These are phyloP conservation scores for Candida morakotiae DNA, from an alignment of 805 yeast genomes.

Conservation along the genomic window DNA sequence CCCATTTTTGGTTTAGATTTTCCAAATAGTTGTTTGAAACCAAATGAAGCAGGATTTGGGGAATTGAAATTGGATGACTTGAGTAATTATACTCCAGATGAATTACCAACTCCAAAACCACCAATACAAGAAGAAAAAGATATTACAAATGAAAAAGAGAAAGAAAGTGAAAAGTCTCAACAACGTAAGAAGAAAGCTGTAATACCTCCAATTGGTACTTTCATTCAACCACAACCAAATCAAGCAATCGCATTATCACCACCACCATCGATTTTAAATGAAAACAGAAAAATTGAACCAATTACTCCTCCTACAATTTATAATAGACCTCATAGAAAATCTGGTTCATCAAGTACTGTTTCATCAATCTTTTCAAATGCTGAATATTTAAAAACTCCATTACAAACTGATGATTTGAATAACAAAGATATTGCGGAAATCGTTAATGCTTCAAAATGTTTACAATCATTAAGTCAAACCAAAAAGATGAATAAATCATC, in stretches of 20 bases:
- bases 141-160: not conserved
- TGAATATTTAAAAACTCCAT: conserved; percentile 1
- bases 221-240: conserved; percentile 4
- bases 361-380: conserved; percentile 7
- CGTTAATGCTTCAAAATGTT: conserved; percentile 33
- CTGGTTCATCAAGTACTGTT: conserved; percentile 1
- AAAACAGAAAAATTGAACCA: not conserved
- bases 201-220: conserved; percentile 5
- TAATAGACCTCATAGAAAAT: conserved; percentile 1
- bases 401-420: conserved; percentile 1
- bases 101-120: conserved; percentile 5
- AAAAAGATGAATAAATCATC: not conserved
- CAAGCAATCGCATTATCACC: not conserved
- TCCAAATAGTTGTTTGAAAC: conserved; percentile 55
- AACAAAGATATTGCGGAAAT: conserved; percentile 24
- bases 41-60: conserved; percentile 62
- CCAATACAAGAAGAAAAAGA: not conserved
- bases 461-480: conserved; percentile 19
- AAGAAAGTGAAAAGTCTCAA: not conserved
- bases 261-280: not conserved
- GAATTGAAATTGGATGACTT: conserved; percentile 45
- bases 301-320: conserved; percentile 1
- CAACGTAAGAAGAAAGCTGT: not conserved
- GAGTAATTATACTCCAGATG: conserved; percentile 1
- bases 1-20: conserved; percentile 78